These are phyloP conservation scores for Musa acuminata DNA, from an alignment of 176 grass and related monocot species.

Conservation along the genomic window DNA sequence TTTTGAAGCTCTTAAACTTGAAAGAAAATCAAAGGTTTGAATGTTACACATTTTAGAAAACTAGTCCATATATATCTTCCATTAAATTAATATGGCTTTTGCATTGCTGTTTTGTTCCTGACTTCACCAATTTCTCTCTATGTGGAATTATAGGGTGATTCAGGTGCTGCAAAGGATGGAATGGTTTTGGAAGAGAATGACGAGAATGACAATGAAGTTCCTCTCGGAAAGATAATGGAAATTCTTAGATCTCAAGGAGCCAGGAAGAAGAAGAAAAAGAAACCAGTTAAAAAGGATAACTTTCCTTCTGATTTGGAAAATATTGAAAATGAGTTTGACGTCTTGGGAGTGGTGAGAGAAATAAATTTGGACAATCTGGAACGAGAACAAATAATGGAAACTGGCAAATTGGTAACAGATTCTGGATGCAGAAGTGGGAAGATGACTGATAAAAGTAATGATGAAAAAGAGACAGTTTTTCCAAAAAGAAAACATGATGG, in stretches of 20 bases:
- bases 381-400: slow-evolving; percentile 21
- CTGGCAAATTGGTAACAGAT: slow-evolving; percentile 30
- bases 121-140: slow-evolving; percentile 18
- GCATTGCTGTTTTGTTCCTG: slow-evolving; percentile 9
- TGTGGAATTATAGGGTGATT: slow-evolving; percentile 43
- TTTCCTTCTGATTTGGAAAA: slow-evolving; percentile 37
- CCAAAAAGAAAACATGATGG: slow-evolving; percentile 32
- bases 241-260: slow-evolving; percentile 80
- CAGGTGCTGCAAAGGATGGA: slow-evolving; percentile 33
- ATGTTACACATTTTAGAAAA: not conserved
- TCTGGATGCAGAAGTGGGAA: not conserved
- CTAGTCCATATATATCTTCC: not conserved
- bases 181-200: slow-evolving; percentile 64
- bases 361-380: slow-evolving; percentile 73
- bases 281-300: slow-evolving; percentile 46
- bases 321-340: slow-evolving; percentile 61
- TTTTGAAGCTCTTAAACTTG: slow-evolving; percentile 65
- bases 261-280: slow-evolving; percentile 47
- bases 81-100: not conserved
- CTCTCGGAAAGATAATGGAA: slow-evolving; percentile 82
- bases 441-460: slow-evolving; percentile 24
- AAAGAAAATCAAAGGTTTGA: slow-evolving; percentile 50
- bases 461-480: slow-evolving; percentile 26
- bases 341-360: slow-evolving; percentile 86
- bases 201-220: slow-evolving; percentile 74